Conservation (phyloP, 2,329 filamentous ascomycete species). For the Aspergillus ibericus region DNA sequence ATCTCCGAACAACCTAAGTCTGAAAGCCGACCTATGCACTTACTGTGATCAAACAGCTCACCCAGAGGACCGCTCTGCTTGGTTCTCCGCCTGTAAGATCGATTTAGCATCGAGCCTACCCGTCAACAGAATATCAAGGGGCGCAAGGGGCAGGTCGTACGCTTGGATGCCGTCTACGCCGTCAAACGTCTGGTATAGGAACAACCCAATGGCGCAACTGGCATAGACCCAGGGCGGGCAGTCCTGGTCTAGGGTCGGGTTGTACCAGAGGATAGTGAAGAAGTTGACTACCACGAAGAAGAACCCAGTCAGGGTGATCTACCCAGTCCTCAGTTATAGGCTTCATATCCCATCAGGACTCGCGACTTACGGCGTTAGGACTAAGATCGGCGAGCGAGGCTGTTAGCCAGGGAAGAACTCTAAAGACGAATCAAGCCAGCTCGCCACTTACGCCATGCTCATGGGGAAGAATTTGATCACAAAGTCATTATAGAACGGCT, state of each 20-base stretch:
- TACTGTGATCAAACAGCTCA: constrained; percentile 93
- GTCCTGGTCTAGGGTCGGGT: constrained; percentile 87
- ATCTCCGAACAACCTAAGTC: neutral
- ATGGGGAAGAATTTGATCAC: constrained; percentile 95
- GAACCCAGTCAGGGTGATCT: constrained; percentile 89
- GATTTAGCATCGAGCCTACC: constrained; percentile 11
- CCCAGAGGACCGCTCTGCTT: constrained; percentile 89
- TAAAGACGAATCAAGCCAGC: constrained; percentile 8
- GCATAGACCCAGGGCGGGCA: constrained; percentile 95
- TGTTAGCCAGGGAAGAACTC: constrained; percentile 12
- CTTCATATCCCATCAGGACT: constrained; percentile 1
- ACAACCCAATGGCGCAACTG: constrained; percentile 83
- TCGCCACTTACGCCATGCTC: constrained; percentile 73
- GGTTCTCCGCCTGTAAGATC: constrained; percentile 68
- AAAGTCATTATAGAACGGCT: constrained; percentile 94
- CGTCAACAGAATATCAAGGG: neutral
- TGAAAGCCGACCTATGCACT: constrained; percentile 14
- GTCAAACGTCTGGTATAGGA: constrained; percentile 97
- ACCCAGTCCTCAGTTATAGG: constrained; percentile 19
- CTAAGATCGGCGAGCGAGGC: constrained; percentile 27
- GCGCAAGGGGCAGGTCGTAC: constrained; percentile 52
- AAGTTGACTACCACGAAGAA: constrained; percentile 86
- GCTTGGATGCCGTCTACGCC: constrained; percentile 94
- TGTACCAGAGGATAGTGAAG: constrained; percentile 91
- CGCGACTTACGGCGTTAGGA: constrained; percentile 50